Conservation (phyloP, 805 yeast species). For the Saturnispora hagleri region DNA sequence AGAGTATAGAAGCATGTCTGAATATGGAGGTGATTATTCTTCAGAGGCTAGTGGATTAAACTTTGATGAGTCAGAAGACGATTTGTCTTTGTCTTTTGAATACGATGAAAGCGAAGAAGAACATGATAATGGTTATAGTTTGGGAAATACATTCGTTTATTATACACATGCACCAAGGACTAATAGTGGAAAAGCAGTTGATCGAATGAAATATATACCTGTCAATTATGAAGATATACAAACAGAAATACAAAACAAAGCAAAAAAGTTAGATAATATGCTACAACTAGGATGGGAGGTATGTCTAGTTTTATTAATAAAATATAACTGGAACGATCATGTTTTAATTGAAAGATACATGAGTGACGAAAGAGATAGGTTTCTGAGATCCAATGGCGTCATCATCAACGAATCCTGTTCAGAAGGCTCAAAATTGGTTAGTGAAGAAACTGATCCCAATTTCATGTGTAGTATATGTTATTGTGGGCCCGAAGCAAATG, state of each 20-base stretch:
- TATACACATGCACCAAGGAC: conserved; percentile 15
- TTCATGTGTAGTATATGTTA: conserved; percentile 67
- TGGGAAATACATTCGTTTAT: conserved; percentile 3
- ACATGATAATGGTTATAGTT: conserved; percentile 10
- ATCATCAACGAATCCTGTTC: conserved; percentile 25
- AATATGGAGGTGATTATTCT: conserved; percentile 8
- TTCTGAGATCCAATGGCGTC: conserved; percentile 23
- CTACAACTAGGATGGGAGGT: conserved; percentile 32
- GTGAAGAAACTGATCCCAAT: conserved; percentile 18
- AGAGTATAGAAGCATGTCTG: not conserved
- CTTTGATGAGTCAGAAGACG: not conserved
- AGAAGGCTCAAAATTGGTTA: conserved; percentile 11
- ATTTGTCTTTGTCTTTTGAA: not conserved
- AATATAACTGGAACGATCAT: conserved; percentile 53
- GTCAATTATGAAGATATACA: conserved; percentile 27
- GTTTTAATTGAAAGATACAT: conserved; percentile 45
- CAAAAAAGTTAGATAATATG: conserved; percentile 28
- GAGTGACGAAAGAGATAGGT: conserved; percentile 29
- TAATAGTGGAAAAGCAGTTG: conserved; percentile 20
- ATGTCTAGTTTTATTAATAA: conserved; percentile 36
- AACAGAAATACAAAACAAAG: conserved; percentile 19
- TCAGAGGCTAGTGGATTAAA: conserved; percentile 4
- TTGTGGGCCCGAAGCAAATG: conserved; percentile 34
- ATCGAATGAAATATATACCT: conserved; percentile 23
- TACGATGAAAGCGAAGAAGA: conserved; percentile 21